Evolutionary conservation across 2,329 filamentous ascomycete species (phyloP).

Genomic region (Fusarium devonianum): DNA sequence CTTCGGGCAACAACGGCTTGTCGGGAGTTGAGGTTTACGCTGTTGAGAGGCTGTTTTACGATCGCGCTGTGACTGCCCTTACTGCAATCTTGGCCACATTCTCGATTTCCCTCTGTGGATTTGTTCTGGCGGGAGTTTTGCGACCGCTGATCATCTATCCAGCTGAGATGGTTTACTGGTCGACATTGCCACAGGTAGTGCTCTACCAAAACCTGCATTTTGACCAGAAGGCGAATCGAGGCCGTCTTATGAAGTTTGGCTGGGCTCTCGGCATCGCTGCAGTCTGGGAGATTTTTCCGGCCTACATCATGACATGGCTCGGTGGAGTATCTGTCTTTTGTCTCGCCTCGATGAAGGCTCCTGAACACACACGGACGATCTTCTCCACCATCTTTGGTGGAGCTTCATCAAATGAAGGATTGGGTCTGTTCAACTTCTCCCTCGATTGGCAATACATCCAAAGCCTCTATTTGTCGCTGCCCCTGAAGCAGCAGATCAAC

Average conservation of each 20-base stretch:
- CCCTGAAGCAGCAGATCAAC: constrained; percentile 49
- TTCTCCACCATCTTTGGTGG: constrained; percentile 50
- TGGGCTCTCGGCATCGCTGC: constrained; percentile 45
- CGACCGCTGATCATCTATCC: constrained; percentile 45
- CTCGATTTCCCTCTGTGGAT: constrained; percentile 43
- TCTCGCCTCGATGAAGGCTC: constrained; percentile 52
- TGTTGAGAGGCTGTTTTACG: constrained; percentile 30
- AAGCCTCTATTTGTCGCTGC: constrained; percentile 46
- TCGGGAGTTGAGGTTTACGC: constrained; percentile 32
- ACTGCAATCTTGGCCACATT: constrained; percentile 41
- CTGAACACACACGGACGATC: constrained; percentile 29
- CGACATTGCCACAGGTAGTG: constrained; percentile 43
- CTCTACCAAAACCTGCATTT: constrained; percentile 48
- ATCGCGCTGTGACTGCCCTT: constrained; percentile 30
- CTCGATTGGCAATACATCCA: constrained; percentile 56
- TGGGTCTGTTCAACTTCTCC: constrained; percentile 51
- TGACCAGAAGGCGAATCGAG: constrained; percentile 37
- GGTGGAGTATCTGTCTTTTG: constrained; percentile 54
- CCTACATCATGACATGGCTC: constrained; percentile 54
- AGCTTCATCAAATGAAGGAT: constrained; percentile 47
- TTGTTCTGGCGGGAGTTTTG: constrained; percentile 41
- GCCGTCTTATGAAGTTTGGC: constrained; percentile 42
- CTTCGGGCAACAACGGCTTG: constrained; percentile 30
- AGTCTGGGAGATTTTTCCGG: constrained; percentile 56
- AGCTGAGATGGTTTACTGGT: constrained; percentile 46